Evolutionary conservation across 2,329 filamentous ascomycete genomes (phyloP).

Genomic region (Madurella fahalii): DNA sequence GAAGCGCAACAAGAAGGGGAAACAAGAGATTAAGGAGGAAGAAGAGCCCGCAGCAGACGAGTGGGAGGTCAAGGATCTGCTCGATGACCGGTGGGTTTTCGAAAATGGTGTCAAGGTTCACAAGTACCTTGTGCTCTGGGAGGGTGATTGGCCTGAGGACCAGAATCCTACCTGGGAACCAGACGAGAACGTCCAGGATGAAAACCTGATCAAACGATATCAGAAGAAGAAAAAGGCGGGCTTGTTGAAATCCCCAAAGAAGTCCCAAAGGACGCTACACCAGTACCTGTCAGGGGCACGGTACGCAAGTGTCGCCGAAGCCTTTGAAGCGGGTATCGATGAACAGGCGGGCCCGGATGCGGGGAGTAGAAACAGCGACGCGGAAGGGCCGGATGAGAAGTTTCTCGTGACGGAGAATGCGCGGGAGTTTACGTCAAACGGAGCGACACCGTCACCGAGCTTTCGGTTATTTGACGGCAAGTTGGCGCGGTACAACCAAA

Average conservation of each 20-base stretch:
- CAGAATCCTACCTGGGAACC: constrained; percentile 59
- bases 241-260: constrained; percentile 12
- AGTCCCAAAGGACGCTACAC: constrained; percentile 13
- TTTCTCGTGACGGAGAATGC: constrained; percentile 15
- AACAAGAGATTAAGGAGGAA: constrained; percentile 7
- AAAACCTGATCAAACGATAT: constrained; percentile 40
- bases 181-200: constrained; percentile 44
- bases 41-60: constrained; percentile 21
- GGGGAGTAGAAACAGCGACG: constrained; percentile 7
- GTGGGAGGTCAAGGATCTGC: constrained; percentile 26
- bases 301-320: constrained; percentile 27
- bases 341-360: constrained; percentile 1
- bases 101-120: constrained; percentile 37
- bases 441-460: neutral
- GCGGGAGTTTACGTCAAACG: neutral
- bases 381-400: constrained; percentile 15
- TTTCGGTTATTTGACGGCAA: constrained; percentile 11
- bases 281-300: constrained; percentile 15
- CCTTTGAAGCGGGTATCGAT: constrained; percentile 27
- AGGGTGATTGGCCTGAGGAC: constrained; percentile 51
- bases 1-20: constrained; percentile 6
- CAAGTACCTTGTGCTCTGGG: constrained; percentile 53
- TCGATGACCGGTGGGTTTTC: constrained; percentile 35
- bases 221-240: constrained; percentile 30
- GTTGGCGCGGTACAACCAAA: constrained; percentile 11